Conservation (phyloP, 208 protist species). For the Crithidia fasciculata region DNA sequence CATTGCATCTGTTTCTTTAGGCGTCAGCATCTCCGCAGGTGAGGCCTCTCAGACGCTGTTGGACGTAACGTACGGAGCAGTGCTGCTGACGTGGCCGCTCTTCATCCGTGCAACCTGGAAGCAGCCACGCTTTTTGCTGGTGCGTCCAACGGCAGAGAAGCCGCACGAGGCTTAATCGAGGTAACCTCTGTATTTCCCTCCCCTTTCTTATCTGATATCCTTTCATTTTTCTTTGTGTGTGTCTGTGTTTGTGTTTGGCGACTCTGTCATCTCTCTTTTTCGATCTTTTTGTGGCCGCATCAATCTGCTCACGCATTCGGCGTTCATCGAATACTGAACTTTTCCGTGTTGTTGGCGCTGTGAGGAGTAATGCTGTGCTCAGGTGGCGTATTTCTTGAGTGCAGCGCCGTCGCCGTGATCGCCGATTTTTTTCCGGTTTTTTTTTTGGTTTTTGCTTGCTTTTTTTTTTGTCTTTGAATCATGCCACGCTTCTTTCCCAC, state of each 20-base stretch:
- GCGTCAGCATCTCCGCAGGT: conserved; percentile 20
- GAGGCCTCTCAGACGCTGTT: conserved; percentile 25
- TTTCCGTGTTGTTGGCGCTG: no score
- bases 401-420: no score
- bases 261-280: no score
- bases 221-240: not conserved
- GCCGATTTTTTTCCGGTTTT: conserved; percentile 1
- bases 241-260: no score
- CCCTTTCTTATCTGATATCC: not conserved
- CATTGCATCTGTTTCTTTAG: conserved; percentile 25
- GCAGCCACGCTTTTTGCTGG: conserved; percentile 31
- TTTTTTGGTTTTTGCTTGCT: not conserved
- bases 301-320: no score
- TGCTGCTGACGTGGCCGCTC: conserved; percentile 27
- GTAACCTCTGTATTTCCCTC: not conserved
- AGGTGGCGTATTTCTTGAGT: no score
- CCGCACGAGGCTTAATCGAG: conserved; percentile 39
- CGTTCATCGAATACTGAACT: no score
- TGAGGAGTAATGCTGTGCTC: no score
- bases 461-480: not conserved
- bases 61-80: conserved; percentile 21
- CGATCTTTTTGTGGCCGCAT: no score
- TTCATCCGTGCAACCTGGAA: conserved; percentile 46
- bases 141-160: conserved; percentile 26
- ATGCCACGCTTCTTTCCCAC: no score